A percentile compares a stretch with the other conserved stretches of the same genome.
phyloP scores from a whole-genome alignment of 352 stramenopile species.

The Globisporangium nunn region DNA sequence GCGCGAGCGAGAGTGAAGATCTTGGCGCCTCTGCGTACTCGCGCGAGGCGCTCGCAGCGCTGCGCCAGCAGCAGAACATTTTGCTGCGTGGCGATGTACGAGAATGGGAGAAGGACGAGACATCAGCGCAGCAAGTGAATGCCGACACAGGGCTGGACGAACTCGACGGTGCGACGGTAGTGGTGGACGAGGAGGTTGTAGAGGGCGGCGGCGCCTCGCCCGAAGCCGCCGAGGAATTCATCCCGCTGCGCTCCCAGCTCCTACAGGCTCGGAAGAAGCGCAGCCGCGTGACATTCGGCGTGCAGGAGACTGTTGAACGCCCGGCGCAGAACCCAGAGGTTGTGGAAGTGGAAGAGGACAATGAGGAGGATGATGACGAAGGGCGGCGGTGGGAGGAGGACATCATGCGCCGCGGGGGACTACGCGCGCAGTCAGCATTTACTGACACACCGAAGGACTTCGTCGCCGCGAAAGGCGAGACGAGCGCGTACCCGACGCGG shows the following conservation, averaged over 20 bases:
- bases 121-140: neutral
- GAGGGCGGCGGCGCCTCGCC: neutral
- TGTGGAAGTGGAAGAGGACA: constrained; percentile 23
- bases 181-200: constrained; percentile 14
- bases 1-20: constrained; percentile 5
- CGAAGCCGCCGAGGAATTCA: constrained; percentile 51
- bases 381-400: constrained; percentile 67
- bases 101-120: constrained; percentile 3
- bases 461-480: neutral
- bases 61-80: constrained; percentile 68
- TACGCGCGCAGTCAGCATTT: constrained; percentile 13
- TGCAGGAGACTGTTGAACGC: constrained; percentile 16
- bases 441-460: neutral
- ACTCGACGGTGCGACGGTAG: constrained; percentile 23
- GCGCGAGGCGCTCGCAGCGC: constrained; percentile 40
- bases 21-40: constrained; percentile 28
- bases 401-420: constrained; percentile 63
- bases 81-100: constrained; percentile 15
- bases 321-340: constrained; percentile 38
- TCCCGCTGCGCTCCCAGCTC: constrained; percentile 41
- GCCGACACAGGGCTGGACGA: constrained; percentile 15
- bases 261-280: constrained; percentile 35
- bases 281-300: constrained; percentile 60
- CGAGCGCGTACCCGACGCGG: constrained; percentile 35
- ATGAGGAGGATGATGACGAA: constrained; percentile 33